These are phyloP conservation scores for Dictyostelium firmibasis DNA, from an alignment of 78 protist genomes.

Conservation along the genomic window DNA sequence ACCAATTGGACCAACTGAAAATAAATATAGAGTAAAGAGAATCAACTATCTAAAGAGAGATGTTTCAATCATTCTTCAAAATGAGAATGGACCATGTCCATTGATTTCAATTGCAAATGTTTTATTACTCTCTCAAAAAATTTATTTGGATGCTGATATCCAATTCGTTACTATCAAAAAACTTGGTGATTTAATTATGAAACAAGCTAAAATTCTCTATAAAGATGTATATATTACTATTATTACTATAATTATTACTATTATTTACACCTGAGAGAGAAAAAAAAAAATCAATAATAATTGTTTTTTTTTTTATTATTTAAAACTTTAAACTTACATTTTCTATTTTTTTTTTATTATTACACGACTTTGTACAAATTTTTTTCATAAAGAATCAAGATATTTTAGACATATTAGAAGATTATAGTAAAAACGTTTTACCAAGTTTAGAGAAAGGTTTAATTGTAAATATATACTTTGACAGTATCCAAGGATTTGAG, in stretches of 20 bases:
- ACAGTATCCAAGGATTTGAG: constrained; percentile 52
- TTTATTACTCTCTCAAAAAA: constrained; percentile 39
- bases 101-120: constrained; percentile 72
- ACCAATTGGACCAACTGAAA: background rate
- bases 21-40: constrained; percentile 63
- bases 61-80: constrained; percentile 46
- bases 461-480: constrained; percentile 67
- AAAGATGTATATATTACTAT: constrained; percentile 6
- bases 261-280: no score
- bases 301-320: no score
- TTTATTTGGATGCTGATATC: background rate
- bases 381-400: constrained; percentile 17
- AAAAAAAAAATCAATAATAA: no score
- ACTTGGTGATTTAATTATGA: constrained; percentile 65
- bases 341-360: no score
- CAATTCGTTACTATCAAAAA: constrained; percentile 14
- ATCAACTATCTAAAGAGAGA: constrained; percentile 3
- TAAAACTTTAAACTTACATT: no score
- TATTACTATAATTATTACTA: no score
- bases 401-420: constrained; percentile 37
- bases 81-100: constrained; percentile 81
- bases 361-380: no score
- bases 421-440: constrained; percentile 66
- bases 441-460: constrained; percentile 63
- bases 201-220: constrained; percentile 47